phyloP scores from a whole-genome alignment of 768 basidiomycete species.

The Suillus clintonianus region DNA sequence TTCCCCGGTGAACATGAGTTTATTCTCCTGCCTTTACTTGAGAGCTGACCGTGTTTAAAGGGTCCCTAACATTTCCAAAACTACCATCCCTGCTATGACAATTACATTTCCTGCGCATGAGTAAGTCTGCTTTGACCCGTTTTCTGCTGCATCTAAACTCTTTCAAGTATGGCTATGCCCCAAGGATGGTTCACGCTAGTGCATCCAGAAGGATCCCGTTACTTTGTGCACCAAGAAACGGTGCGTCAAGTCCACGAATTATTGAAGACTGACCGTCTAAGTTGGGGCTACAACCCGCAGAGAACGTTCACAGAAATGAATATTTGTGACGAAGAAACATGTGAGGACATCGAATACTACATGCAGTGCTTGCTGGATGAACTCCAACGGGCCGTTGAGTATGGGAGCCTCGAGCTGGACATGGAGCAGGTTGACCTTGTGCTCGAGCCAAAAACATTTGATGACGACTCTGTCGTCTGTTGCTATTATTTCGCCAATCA shows the following conservation, averaged over 20 bases:
- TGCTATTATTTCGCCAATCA: constrained; percentile 52
- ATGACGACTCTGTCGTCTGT: constrained; percentile 15
- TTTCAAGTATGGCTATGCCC: constrained; percentile 7
- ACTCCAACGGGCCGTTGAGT: constrained; percentile 15
- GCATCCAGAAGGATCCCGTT: constrained; percentile 24
- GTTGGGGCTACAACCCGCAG: constrained; percentile 20
- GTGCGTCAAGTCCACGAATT: constrained; percentile 14
- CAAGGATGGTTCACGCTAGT: constrained; percentile 16
- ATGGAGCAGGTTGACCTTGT: constrained; percentile 36
- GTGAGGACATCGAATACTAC: constrained; percentile 32
- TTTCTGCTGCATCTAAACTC: not conserved
- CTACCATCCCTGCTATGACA: not conserved
- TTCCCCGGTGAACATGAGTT: not conserved
- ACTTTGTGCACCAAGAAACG: constrained; percentile 19
- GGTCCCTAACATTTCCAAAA: not conserved
- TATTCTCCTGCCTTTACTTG: not conserved
- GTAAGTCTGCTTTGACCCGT: not conserved
- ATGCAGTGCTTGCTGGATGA: constrained; percentile 6
- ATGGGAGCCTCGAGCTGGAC: constrained; percentile 26
- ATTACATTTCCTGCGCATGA: not conserved
- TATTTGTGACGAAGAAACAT: constrained; percentile 36
- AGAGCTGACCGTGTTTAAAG: not conserved
- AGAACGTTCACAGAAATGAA: constrained; percentile 51
- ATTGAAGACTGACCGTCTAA: not conserved
- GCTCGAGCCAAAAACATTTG: constrained; percentile 33